Conservation (phyloP, 73 alveolate genomes). For the Symbiodinium pilosum region DNA sequence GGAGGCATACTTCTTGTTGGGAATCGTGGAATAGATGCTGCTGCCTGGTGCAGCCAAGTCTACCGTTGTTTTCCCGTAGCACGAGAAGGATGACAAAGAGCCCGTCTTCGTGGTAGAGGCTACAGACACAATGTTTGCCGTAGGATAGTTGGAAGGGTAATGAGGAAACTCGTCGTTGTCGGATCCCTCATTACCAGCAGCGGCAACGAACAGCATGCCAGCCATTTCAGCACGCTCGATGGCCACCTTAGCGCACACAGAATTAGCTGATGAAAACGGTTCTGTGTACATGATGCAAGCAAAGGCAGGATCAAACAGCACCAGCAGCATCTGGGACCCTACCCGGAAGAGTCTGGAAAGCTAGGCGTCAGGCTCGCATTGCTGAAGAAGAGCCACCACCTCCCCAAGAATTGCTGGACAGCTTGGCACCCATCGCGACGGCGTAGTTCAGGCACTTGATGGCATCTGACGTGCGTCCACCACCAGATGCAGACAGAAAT, state of each 20-base stretch:
- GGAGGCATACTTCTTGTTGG: slow-evolving; percentile 35
- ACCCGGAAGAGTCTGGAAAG: too few relatives aligned
- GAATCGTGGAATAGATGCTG: slow-evolving; percentile 57
- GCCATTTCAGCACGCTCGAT: slow-evolving; percentile 54
- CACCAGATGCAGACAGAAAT: slow-evolving; percentile 61
- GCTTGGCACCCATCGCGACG: slow-evolving; percentile 88
- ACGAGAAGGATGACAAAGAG: slow-evolving; percentile 41
- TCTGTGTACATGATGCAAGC: neutral
- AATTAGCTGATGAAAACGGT: too few relatives aligned
- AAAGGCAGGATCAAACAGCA: neutral
- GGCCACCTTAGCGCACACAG: too few relatives aligned
- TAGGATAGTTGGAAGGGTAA: slow-evolving; percentile 58
- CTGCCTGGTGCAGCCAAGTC: slow-evolving; percentile 27
- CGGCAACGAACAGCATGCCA: slow-evolving; percentile 81
- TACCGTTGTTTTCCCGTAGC: slow-evolving; percentile 60
- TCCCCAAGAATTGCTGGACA: slow-evolving; percentile 77
- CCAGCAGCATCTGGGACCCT: too few relatives aligned
- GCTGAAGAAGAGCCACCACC: slow-evolving; percentile 83
- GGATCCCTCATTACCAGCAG: slow-evolving; percentile 85
- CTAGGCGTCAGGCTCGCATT: slow-evolving; percentile 29
- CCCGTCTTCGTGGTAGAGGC: slow-evolving; percentile 78
- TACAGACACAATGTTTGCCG: slow-evolving; percentile 31
- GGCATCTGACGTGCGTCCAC: slow-evolving; percentile 87
- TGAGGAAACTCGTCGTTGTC: slow-evolving; percentile 74
- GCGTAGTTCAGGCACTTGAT: slow-evolving; percentile 20